A percentile compares a stretch with the other conserved stretches of the same genome.
These are phyloP conservation scores for Exophiala oligosperma DNA, from an alignment of 2,329 filamentous ascomycete genomes.

Conservation along the genomic window DNA sequence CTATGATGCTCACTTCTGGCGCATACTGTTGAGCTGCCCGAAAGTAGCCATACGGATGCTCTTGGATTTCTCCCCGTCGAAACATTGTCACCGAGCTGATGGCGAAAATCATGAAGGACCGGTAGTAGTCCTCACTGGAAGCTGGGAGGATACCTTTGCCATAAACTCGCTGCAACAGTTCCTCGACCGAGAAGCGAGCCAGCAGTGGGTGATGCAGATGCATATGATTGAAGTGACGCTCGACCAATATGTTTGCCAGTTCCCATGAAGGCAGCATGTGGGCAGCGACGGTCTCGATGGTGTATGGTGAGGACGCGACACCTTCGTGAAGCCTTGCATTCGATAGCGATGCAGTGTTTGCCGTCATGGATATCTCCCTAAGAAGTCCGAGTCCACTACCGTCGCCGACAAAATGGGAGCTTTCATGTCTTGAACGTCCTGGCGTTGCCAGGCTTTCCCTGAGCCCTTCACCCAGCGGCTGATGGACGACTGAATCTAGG, in stretches of 20 bases:
- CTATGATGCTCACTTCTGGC: conserved; percentile 33
- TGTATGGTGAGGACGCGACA: conserved; percentile 23
- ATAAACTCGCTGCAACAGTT: conserved; percentile 28
- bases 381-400: conserved; percentile 27
- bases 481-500: background rate
- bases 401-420: conserved; percentile 25
- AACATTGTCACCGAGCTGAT: conserved; percentile 39
- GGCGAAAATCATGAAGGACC: conserved; percentile 41
- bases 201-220: conserved; percentile 33
- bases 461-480: too few species aligned
- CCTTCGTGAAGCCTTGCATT: conserved; percentile 9
- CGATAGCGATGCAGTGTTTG: too few species aligned
- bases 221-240: conserved; percentile 1
- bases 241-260: conserved; percentile 25
- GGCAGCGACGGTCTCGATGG: background rate
- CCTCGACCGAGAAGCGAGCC: conserved; percentile 29
- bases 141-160: background rate
- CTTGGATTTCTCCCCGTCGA: conserved; percentile 32
- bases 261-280: conserved; percentile 16
- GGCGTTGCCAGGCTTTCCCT: too few species aligned
- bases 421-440: background rate
- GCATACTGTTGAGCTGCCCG: conserved; percentile 39
- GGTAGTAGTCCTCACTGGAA: conserved; percentile 35
- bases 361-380: background rate
- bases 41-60: conserved; percentile 45